Evolutionary conservation across 495 filamentous ascomycete species (phyloP), one percentile per base, ranked within the genome.

Genomic region (Neurospora sp.): DNA sequence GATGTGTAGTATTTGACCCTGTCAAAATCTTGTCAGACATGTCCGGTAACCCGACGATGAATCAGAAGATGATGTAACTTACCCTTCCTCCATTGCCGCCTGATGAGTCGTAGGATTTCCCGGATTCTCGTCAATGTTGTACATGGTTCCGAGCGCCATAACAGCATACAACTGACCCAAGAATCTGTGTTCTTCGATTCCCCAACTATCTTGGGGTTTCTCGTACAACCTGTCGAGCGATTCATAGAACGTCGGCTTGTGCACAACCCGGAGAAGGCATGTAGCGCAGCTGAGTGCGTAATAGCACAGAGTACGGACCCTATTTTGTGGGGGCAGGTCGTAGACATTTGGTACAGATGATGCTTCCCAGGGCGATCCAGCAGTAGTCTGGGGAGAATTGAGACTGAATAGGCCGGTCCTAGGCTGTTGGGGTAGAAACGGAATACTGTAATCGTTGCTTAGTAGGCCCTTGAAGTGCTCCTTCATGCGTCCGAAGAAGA

Each of bases 1-100:
- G 90, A 87, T 77, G 88, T 91, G 82, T 95, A 97, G 79, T 93
- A 97, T 84, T 93, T 93, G 76, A 92, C 89, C 54, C 94, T 97
- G 77, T 31, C 75, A 66, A 71, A 76, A 48, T 31, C 4, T 23
- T 35, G 71, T 79, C 39, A 77, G 74, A 70, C 16, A 46, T 20
- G 42, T 66, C 73, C 39, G 42, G 54, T 72, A 71, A 77, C 74
- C 48, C 48, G 5, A 59, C 11, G 11, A 27, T 59, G 41, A 46
- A 76, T 69, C 35, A 27, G 48, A 70, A 16, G 12, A 12, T 16
- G 5, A 72, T 37, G 11, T 69, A 27, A 39, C 79, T 77, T 86
- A 94, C 92, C 93, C 93, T 90, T 94, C 89, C 71, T 93, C 91
- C 71, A 93, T 91, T 10, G 91, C 89, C 69, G 85, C 82, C 79